Evolutionary conservation across 208 protist species (phyloP).

Genomic region (Crithidia thermophila): DNA sequence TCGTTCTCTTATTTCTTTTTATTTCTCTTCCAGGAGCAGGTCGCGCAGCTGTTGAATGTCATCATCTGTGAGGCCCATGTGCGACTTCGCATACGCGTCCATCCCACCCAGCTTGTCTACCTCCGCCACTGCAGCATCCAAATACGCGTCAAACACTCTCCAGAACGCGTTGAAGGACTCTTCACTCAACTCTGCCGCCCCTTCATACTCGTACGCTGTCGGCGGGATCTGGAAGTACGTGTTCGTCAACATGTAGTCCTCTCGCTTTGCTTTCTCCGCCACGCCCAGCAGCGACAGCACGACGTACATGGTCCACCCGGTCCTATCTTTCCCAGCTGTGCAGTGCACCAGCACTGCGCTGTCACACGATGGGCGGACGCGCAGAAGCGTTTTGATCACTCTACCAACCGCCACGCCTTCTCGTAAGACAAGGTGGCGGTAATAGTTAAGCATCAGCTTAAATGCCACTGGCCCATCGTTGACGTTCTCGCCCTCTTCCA

Average conservation of each 20-base stretch:
- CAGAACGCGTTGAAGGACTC: too few species aligned
- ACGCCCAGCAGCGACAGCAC: constrained; percentile 32
- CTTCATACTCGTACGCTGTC: constrained; percentile 8
- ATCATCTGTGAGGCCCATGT: too few species aligned
- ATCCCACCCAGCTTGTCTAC: too few species aligned
- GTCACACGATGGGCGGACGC: constrained; percentile 4
- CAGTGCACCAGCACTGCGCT: constrained; percentile 37
- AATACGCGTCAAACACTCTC: too few species aligned
- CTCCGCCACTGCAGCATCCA: too few species aligned
- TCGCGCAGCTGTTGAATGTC: too few species aligned
- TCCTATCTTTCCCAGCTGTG: constrained; percentile 47
- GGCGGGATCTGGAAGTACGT: constrained; percentile 19
- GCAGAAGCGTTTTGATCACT: constrained; percentile 25
- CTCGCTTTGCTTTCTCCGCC: constrained; percentile 12
- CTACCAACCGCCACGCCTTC: constrained; percentile 8
- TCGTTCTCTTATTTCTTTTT: too few species aligned
- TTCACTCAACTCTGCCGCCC: too few species aligned
- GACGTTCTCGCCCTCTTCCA: constrained; percentile 18
- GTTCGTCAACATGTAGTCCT: constrained; percentile 41
- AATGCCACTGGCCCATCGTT: constrained; percentile 6
- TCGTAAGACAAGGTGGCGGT: constrained; percentile 11
- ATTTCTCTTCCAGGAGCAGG: too few species aligned
- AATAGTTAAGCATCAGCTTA: constrained; percentile 20
- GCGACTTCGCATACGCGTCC: too few species aligned
- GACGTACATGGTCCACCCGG: constrained; percentile 26